phyloP scores from a whole-genome alignment of 73 alveolate genomes.

The Paramecium caudatum region DNA sequence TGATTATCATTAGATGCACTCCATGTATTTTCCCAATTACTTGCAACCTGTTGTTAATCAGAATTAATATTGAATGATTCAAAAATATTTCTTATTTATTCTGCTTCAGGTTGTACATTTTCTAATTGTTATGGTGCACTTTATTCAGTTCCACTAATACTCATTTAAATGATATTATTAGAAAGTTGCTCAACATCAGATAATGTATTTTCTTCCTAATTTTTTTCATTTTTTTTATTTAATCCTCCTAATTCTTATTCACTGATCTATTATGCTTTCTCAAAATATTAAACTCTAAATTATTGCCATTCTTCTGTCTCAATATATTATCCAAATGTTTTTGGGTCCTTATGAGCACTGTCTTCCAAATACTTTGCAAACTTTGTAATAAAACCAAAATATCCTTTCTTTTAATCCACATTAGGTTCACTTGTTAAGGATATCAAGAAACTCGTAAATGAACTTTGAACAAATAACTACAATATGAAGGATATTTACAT shows the following conservation, averaged over 20 bases:
- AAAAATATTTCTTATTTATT: no score
- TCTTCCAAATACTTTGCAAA: neutral
- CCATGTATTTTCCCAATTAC: no score
- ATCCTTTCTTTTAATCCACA: neutral
- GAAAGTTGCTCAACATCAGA: no score
- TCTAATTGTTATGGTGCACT: neutral
- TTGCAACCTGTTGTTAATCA: no score
- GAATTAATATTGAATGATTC: neutral
- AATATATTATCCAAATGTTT: neutral
- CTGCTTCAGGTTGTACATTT: neutral
- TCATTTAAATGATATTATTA: neutral
- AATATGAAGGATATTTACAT: no score
- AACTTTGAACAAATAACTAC: no score
- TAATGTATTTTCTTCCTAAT: neutral
- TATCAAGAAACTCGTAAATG: no score
- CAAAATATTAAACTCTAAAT: neutral
- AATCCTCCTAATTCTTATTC: conserved; percentile 7
- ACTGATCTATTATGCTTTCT: neutral
- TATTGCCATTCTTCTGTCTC: neutral
- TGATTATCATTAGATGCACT: no score
- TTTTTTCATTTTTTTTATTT: neutral
- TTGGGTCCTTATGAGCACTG: neutral
- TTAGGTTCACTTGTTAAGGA: no score
- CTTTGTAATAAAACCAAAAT: neutral
- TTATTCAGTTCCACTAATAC: neutral